A percentile compares a stretch with the other conserved stretches of the same genome.
Conservation (phyloP, 148 eudicot genomes). For the Polygonum aviculare region DNA sequence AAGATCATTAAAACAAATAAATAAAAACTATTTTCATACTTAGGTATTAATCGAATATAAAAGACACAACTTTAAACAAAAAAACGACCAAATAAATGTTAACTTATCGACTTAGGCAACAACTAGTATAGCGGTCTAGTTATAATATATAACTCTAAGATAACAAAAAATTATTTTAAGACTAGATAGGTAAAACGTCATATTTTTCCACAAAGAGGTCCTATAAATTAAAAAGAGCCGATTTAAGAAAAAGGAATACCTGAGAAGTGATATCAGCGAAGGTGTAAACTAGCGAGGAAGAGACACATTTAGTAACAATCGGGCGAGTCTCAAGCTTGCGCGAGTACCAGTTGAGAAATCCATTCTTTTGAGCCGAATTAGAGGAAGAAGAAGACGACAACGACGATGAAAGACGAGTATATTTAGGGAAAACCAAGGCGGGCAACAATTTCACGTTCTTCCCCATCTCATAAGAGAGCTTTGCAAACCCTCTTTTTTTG, state of each 20-base stretch:
- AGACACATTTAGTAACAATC: constrained; percentile 30
- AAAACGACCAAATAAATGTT: no score
- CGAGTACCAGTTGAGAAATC: constrained; percentile 40
- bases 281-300: constrained; percentile 35
- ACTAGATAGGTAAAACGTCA: background rate
- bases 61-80: no score
- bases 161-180: background rate
- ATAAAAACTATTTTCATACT: no score
- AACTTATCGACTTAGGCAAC: no score
- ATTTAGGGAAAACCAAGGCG: no score
- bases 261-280: constrained; percentile 48
- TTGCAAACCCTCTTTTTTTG: constrained; percentile 13
- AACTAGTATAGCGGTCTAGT: no score
- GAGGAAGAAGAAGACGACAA: constrained; percentile 3
- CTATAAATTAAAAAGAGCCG: background rate
- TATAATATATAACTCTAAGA: no score
- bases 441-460: constrained; percentile 5
- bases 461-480: background rate
- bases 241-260: constrained; percentile 16
- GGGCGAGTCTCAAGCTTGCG: constrained; percentile 36
- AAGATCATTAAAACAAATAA: no score
- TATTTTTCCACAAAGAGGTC: background rate
- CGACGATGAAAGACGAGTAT: no score
- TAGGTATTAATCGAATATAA: no score
- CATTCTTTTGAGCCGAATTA: constrained; percentile 18